phyloP scores from a whole-genome alignment of 192 early-diverging fungal genomes.

The Backusella tuberculispora region DNA sequence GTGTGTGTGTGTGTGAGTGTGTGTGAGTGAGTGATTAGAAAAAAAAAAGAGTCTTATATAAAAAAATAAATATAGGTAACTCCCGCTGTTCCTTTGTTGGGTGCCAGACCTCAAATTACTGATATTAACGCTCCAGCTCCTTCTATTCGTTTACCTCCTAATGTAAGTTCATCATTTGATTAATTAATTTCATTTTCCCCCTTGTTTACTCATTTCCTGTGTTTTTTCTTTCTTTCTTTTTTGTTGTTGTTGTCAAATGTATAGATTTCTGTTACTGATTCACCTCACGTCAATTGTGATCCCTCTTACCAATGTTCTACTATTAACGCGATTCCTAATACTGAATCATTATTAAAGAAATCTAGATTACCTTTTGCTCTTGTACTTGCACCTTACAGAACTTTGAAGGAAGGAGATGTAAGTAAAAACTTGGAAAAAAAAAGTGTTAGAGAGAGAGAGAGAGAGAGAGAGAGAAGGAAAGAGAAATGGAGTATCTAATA shows the following conservation, averaged over 20 bases:
- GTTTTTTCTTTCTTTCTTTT: too few species aligned
- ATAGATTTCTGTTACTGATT: conserved; percentile 55
- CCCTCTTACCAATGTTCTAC: conserved; percentile 89
- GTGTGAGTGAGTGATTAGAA: too few species aligned
- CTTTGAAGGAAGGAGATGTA: conserved; percentile 74
- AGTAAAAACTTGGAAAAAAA: conserved; percentile 1
- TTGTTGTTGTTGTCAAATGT: not conserved
- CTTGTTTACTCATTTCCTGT: not conserved
- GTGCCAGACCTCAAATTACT: conserved; percentile 49
- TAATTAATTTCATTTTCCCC: not conserved
- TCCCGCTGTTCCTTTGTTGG: conserved; percentile 54
- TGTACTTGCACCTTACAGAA: conserved; percentile 88
- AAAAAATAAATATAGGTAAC: conserved; percentile 20
- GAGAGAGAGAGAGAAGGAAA: not conserved
- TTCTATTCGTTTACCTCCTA: conserved; percentile 54
- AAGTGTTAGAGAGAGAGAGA: not conserved
- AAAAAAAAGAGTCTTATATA: too few species aligned
- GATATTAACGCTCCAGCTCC: conserved; percentile 52
- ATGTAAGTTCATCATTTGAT: conserved; percentile 40
- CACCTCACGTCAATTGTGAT: conserved; percentile 65
- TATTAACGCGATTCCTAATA: conserved; percentile 87
- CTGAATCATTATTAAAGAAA: conserved; percentile 80
- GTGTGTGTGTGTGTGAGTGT: conserved; percentile 1
- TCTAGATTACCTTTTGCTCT: conserved; percentile 90
- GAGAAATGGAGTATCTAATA: not conserved